Conservation (phyloP, 2,329 filamentous ascomycete species). For the Colletotrichum camelliae region DNA sequence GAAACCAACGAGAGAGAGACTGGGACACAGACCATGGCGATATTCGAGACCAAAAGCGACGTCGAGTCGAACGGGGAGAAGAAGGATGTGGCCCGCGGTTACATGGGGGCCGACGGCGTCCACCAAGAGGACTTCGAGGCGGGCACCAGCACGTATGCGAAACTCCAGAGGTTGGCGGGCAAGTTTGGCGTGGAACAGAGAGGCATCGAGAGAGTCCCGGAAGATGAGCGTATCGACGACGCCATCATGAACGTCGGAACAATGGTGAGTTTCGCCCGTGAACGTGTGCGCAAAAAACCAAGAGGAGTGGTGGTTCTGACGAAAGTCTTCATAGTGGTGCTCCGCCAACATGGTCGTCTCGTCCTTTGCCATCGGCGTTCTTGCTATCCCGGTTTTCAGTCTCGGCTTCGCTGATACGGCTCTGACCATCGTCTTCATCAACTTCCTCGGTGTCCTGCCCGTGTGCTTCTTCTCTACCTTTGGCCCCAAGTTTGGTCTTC, state of each 20-base stretch:
- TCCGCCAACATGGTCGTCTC: constrained; percentile 81
- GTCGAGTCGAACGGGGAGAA: constrained; percentile 14
- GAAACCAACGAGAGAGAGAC: background rate
- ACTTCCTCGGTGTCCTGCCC: constrained; percentile 72
- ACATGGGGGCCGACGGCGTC: background rate
- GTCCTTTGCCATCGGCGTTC: constrained; percentile 76
- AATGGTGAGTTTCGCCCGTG: constrained; percentile 62
- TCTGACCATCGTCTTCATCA: constrained; percentile 76
- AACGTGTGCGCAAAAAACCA: background rate
- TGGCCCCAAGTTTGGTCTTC: constrained; percentile 74
- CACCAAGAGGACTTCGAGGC: constrained; percentile 8
- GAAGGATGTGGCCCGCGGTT: constrained; percentile 9
- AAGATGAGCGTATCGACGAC: constrained; percentile 69
- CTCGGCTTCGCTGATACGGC: constrained; percentile 78
- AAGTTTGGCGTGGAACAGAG: constrained; percentile 74
- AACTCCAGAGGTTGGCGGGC: constrained; percentile 65
- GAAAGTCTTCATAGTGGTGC: constrained; percentile 55
- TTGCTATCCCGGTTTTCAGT: constrained; percentile 70
- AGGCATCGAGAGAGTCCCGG: constrained; percentile 77
- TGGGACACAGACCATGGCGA: background rate
- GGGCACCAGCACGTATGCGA: constrained; percentile 28
- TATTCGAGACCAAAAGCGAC: constrained; percentile 19
- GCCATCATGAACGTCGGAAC: constrained; percentile 72
- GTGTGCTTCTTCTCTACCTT: constrained; percentile 82
- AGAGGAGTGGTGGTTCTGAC: background rate